These are phyloP conservation scores for Naganishia friedmannii DNA, from an alignment of 768 basidiomycete genomes.

Conservation along the genomic window DNA sequence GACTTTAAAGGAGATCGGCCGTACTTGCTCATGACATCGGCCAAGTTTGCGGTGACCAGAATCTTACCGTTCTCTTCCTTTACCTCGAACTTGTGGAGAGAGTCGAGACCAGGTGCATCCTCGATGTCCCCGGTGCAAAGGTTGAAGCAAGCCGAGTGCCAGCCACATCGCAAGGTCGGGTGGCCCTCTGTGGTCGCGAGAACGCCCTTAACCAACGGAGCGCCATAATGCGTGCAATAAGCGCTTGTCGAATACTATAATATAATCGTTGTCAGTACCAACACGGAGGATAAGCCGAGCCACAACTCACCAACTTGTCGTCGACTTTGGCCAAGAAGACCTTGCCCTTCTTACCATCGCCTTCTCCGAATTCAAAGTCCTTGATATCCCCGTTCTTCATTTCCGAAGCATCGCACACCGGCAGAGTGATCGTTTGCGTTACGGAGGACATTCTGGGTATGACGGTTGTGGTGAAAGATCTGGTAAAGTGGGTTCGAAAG, in stretches of 20 bases:
- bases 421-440: slow-evolving; percentile 53
- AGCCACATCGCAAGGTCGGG: slow-evolving; percentile 57
- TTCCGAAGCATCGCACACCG: slow-evolving; percentile 62
- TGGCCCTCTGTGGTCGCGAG: background rate
- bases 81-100: slow-evolving; percentile 74
- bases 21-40: slow-evolving; percentile 67
- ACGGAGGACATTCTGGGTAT: slow-evolving; percentile 18
- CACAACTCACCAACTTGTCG: slow-evolving; percentile 59
- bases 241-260: slow-evolving; percentile 64
- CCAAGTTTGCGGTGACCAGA: slow-evolving; percentile 68
- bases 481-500: background rate
- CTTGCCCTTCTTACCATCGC: slow-evolving; percentile 55
- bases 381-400: slow-evolving; percentile 74
- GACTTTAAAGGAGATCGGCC: slow-evolving; percentile 58
- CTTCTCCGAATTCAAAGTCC: slow-evolving; percentile 72
- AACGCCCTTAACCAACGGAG: slow-evolving; percentile 64
- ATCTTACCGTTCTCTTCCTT: slow-evolving; percentile 62
- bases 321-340: slow-evolving; percentile 74
- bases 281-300: background rate
- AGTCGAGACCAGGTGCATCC: slow-evolving; percentile 80
- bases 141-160: slow-evolving; percentile 92
- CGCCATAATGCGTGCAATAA: slow-evolving; percentile 88
- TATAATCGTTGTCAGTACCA: background rate
- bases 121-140: slow-evolving; percentile 64
- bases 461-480: slow-evolving; percentile 11